Percentiles rank a stretch among this genome's conserved stretches.
These are phyloP conservation scores for Malassezia restricta DNA, from an alignment of 1,284 basidiomycete genomes.

Conservation along the genomic window DNA sequence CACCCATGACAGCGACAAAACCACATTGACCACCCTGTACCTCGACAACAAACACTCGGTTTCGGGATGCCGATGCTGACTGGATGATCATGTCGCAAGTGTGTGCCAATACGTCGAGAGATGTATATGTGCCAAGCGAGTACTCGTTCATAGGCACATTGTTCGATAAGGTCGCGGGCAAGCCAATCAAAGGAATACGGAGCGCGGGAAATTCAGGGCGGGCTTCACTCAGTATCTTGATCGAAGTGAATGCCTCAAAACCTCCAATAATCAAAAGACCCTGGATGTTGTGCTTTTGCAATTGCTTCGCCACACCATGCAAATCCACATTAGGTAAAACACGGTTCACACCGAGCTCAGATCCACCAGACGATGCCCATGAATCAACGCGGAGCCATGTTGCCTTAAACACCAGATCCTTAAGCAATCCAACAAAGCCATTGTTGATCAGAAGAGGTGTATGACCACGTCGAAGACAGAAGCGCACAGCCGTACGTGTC, in stretches of 20 bases:
- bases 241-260: slow-evolving; percentile 79
- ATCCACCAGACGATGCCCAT: slow-evolving; percentile 93
- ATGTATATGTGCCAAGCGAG: slow-evolving; percentile 86
- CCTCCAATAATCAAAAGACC: slow-evolving; percentile 82
- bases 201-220: slow-evolving; percentile 74
- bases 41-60: slow-evolving; percentile 93
- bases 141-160: slow-evolving; percentile 96
- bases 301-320: slow-evolving; percentile 66
- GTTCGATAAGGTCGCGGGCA: slow-evolving; percentile 77
- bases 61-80: slow-evolving; percentile 83
- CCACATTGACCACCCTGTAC: slow-evolving; percentile 95
- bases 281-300: slow-evolving; percentile 74
- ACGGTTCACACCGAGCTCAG: slow-evolving; percentile 93
- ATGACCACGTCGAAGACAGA: slow-evolving; percentile 83
- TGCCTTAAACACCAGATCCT: slow-evolving; percentile 71
- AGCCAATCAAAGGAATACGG: slow-evolving; percentile 50
- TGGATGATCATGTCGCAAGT: slow-evolving; percentile 98
- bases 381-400: slow-evolving; percentile 95
- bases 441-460: slow-evolving; percentile 82
- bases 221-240: slow-evolving; percentile 66
- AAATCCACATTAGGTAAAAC: slow-evolving; percentile 72
- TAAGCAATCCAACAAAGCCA: slow-evolving; percentile 83
- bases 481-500: slow-evolving; percentile 81
- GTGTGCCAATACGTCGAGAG: slow-evolving; percentile 88
- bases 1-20: slow-evolving; percentile 87